Evolutionary conservation across 140 eudicot species (phyloP), one percentile per base, ranked within the genome.

Genomic region (Bidens hawaiensis): DNA sequence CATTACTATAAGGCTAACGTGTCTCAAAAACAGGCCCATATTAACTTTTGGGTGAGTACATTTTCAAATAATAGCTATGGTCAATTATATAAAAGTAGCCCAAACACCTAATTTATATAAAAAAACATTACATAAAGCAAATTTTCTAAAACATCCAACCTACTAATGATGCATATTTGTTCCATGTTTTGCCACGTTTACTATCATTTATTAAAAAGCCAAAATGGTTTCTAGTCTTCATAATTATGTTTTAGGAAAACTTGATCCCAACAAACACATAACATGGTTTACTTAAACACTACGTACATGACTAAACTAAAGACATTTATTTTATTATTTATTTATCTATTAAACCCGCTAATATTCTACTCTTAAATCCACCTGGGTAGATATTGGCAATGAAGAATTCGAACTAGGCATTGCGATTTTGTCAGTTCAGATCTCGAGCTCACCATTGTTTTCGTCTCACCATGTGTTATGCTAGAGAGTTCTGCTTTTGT

Each of bases 51-150:
- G 38, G 40, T 42, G 26, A 2, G 4, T 10, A n/a, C 7, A 6
- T 62, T 62, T 62, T 25, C 19, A 16, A 17, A 46, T 27, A 17
- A 13, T n/a, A n/a, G 11, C 16, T 11, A 9, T 15, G 42, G 28
- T 26, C 68, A 43, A 43, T 62, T 42, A 41, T 23, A 61, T 40
- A 41, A 61, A 61, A 61, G 48, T 58, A 34, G 47, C 64, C 64
- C 47, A 58, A 58, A 58, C 64, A 58, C 18, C 47, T 25, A 47
- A 58, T 33, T n/a, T 58, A 19, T 27, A 1, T 54, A n/a, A n/a
- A 5, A 25, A 52, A 23, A 5, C 13, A 52, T 52, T 25, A 30
- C 6, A 16, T 8, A n/a, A 27, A 56, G 42, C 43, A 56, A 28
- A 16, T 17, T 3, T 9, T 56, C 16, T 16, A 56, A 56, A 15